Percentiles rank a stretch among this genome's conserved stretches.
Conservation (phyloP, 441 rosid genomes). For the Pelargonium myrrhifolium region DNA sequence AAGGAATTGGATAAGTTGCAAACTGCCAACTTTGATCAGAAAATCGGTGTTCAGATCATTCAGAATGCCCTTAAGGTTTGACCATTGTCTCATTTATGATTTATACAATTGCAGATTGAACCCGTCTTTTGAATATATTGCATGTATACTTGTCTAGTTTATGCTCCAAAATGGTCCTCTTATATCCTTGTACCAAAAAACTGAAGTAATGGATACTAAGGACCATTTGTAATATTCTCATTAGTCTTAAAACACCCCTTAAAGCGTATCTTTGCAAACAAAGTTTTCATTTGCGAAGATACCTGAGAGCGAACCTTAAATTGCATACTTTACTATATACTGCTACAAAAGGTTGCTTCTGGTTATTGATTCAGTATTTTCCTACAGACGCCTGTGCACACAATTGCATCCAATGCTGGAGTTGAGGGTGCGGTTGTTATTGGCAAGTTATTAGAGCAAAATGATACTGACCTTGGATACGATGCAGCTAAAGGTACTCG, state of each 20-base stretch:
- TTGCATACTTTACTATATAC: too few relatives aligned
- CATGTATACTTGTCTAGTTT: not conserved
- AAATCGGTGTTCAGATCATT: slow-evolving; percentile 68
- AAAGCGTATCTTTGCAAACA: too few relatives aligned
- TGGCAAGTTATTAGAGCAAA: slow-evolving; percentile 74
- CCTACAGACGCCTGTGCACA: slow-evolving; percentile 51
- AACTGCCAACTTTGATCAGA: slow-evolving; percentile 69
- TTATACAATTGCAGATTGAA: slow-evolving; percentile 13
- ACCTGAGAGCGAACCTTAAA: too few relatives aligned
- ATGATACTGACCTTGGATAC: slow-evolving; percentile 56
- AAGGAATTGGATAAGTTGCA: slow-evolving; percentile 58
- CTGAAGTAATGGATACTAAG: too few relatives aligned
- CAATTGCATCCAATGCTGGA: slow-evolving; percentile 84
- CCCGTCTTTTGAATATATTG: slow-evolving; percentile 15
- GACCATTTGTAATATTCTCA: too few relatives aligned
- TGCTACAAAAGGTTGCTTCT: not conserved
- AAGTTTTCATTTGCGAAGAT: too few relatives aligned
- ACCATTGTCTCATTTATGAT: not conserved
- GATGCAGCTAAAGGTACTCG: slow-evolving; percentile 79
- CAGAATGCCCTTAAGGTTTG: slow-evolving; percentile 22
- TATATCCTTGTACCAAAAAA: too few relatives aligned
- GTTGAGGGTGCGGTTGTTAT: slow-evolving; percentile 59
- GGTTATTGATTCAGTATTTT: not conserved
- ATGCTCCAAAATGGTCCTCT: too few relatives aligned
- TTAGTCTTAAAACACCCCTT: too few relatives aligned